These are phyloP conservation scores for Naganishia randhawae DNA, from an alignment of 768 basidiomycete genomes.

Conservation along the genomic window DNA sequence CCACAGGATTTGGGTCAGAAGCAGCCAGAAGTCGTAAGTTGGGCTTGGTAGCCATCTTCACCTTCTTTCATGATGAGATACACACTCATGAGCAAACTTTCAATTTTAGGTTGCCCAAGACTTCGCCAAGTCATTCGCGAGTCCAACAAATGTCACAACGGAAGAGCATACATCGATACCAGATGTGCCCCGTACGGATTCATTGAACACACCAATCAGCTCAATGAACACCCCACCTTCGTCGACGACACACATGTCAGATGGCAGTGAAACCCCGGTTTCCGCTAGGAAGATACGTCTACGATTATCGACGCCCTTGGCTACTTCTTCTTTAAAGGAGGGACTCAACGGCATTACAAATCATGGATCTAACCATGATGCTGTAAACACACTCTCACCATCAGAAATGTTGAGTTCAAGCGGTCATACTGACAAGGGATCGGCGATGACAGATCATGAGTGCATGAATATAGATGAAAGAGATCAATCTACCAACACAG, in stretches of 20 bases:
- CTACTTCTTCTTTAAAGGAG: not conserved
- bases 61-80: not conserved
- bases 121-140: not conserved
- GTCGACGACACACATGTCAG: not conserved
- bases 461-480: not conserved
- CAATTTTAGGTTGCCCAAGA: not conserved
- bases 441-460: not conserved
- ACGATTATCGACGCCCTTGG: constrained; percentile 3
- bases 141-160: not conserved
- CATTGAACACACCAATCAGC: not conserved
- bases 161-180: not conserved
- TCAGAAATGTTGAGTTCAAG: not conserved
- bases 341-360: not conserved
- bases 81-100: not conserved
- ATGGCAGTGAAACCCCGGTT: not conserved
- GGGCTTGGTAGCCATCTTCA: not conserved
- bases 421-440: not conserved
- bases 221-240: not conserved
- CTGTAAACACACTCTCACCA: not conserved
- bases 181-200: not conserved
- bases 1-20: not conserved
- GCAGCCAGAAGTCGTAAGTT: not conserved
- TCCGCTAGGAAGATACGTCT: constrained; percentile 16
- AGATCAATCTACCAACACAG: not conserved
- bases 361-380: not conserved